phyloP scores from a whole-genome alignment of 306 rosid genomes.

The Cucumis hystrix region DNA sequence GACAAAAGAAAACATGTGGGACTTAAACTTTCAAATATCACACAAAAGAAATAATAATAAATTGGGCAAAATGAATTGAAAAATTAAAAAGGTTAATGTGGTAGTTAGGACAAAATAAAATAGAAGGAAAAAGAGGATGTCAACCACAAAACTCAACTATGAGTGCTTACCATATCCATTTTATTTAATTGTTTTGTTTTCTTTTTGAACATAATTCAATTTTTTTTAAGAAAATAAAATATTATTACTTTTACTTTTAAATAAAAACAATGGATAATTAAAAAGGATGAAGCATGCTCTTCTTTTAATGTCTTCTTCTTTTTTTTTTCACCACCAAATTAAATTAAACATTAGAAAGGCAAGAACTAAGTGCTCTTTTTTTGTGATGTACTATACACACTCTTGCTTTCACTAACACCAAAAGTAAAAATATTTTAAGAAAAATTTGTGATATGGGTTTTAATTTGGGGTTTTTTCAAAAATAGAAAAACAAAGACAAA shows the following conservation, averaged over 20 bases:
- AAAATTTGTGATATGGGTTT: background rate
- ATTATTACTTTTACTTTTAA: background rate
- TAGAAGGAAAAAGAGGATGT: background rate
- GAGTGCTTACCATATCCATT: background rate
- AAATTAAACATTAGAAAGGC: background rate
- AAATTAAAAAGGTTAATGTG: background rate
- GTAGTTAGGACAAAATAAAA: background rate
- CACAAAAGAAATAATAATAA: background rate
- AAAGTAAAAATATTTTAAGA: background rate
- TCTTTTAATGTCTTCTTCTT: background rate
- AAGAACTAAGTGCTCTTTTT: background rate
- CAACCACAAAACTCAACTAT: background rate
- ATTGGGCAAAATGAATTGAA: background rate
- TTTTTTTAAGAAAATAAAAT: too few species aligned
- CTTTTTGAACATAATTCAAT: too few species aligned
- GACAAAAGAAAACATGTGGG: background rate
- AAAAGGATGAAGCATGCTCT: background rate
- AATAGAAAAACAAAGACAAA: too few species aligned
- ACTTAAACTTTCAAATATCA: background rate
- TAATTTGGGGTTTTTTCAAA: too few species aligned
- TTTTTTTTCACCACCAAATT: background rate
- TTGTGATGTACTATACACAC: background rate
- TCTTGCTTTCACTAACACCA: background rate
- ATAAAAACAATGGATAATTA: background rate
- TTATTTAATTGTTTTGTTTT: background rate